Evolutionary conservation across 2,329 filamentous ascomycete species (phyloP), one percentile per base, ranked within the genome.

Genomic region (Fusarium gaditjirri): DNA sequence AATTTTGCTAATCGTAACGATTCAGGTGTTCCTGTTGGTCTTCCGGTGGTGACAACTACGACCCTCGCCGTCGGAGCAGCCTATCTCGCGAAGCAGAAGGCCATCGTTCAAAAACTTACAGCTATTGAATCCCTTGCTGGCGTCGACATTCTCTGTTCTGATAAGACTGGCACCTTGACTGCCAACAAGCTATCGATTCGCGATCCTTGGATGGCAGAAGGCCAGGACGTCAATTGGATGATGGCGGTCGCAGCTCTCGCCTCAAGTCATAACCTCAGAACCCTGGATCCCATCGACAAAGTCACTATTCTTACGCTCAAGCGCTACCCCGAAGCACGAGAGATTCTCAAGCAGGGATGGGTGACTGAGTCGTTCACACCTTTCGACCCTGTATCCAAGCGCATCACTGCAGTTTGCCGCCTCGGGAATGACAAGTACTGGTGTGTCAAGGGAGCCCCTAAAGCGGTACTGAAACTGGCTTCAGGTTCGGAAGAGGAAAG

Each of bases 161-260:
- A 72, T 31, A 72, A 72, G 21, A 72, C 69, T 0, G 69, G 69
- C 10, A 72, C 69, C 0, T 7, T 72, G 44, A 72, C 69, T 0
- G 69, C 69, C 0, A 72, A 72, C 1, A 72, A 72, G 1, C 55
- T 72, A 9, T 70, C 64, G 3, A 70, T 72, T 6, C 21, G 69
- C 2, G 69, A 72, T 4, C 69, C 5, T 65, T 72, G 27, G 69
- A 49, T n/a, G 23, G 19, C 64, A 10, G 69, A 72, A 33, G 69
- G 69, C 2, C 36, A 69, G 2, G 69, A 72, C 0, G 69, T 72
- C 19, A 70, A 72, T 8, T 72, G 69, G 69, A 72, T 72, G 69
- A 72, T 72, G 69, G 69, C 69, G 0, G 70, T 71, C 1, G 69
- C 69, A 25, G 69, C 69, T 9, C 50, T 72, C 1, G 69, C 69